Percentiles rank a stretch among this genome's conserved stretches.
These are phyloP conservation scores for Ambrosia artemisiifolia DNA, from an alignment of 129 eudicot genomes.

Conservation along the genomic window DNA sequence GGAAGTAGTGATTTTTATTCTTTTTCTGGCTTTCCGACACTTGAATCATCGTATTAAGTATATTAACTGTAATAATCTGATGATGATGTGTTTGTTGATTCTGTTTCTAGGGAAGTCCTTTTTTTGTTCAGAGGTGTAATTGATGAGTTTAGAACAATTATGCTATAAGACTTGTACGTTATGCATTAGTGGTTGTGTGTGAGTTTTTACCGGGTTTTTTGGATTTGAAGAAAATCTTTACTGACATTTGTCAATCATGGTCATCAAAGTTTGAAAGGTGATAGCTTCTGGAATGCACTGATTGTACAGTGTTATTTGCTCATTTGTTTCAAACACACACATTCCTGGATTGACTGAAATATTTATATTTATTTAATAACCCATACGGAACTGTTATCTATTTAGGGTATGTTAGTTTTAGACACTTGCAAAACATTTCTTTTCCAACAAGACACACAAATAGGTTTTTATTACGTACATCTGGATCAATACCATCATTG, in stretches of 20 bases:
- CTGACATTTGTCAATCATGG: constrained; percentile 7
- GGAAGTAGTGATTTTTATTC: constrained; percentile 50
- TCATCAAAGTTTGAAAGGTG: background rate
- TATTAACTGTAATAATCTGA: constrained; percentile 21
- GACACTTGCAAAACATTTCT: no score
- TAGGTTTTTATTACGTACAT: no score
- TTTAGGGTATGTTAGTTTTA: no score
- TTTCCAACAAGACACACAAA: no score
- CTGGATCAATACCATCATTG: no score
- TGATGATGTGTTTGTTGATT: constrained; percentile 14
- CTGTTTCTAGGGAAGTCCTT: constrained; percentile 11
- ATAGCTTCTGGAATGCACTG: background rate
- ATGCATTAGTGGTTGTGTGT: background rate
- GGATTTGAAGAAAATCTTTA: background rate
- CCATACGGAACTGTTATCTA: no score
- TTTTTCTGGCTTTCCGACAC: constrained; percentile 64
- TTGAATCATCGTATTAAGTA: constrained; percentile 58
- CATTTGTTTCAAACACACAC: no score
- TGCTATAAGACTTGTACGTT: constrained; percentile 21
- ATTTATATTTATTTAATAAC: no score
- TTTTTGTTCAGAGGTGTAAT: constrained; percentile 12
- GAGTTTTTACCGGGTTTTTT: background rate
- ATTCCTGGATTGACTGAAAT: no score
- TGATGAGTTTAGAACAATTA: constrained; percentile 4
- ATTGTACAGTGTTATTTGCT: no score